Base-by-base conservation (phyloP, 805 yeast species). In the Wickerhamomyces rabaulensis region DNA sequence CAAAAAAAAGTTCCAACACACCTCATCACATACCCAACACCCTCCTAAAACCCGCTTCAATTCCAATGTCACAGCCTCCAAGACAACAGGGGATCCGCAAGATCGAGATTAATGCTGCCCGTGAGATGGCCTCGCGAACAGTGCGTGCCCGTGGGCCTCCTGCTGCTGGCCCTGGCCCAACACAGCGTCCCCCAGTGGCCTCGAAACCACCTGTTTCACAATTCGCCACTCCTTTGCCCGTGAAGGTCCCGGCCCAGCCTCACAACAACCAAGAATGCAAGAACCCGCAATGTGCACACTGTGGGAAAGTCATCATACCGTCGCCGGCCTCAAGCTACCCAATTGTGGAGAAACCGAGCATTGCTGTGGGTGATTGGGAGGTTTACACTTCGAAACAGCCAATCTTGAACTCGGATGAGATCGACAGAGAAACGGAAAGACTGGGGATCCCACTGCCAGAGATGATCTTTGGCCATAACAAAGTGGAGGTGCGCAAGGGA, bases 391-490 rank as follows among this genome's bases (percentile, higher is more conserved):
- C 72, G 26, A 80, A 89, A 62, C 77, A 78, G 43, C 95, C 98
- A 1, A 92, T 92, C 40, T 67, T 89, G 50, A 84, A 77, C 53
- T 73, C 90, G 2, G 70, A 64, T 2, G 96, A 90, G 59, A 76
- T 92, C 47, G 96, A 89, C 48, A 66, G 65, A 2, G 86, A 80
- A 50, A 63, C 56, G 13, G 77, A 76, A 5, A 61, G 81, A 44
- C 74, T 84, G 44, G 81, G 81, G 15, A 79, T 92, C 51, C 96
- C 98, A 0, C 67, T 92, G 39, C 99, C 99, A 0, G 99, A 94
- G 63, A 94, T 94, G 98, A 90, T 94, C 6, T 94, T 94, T 67
- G 98, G 98, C 9, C 80, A 87, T 54, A 91, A 87, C 60, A 66
- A 67, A 47, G 80, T 90, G 10, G 75, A 72, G 42, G 61, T 90